phyloP scores from a whole-genome alignment of 202 grass and related monocot species.

The Thinopyrum obtusiflorum region DNA sequence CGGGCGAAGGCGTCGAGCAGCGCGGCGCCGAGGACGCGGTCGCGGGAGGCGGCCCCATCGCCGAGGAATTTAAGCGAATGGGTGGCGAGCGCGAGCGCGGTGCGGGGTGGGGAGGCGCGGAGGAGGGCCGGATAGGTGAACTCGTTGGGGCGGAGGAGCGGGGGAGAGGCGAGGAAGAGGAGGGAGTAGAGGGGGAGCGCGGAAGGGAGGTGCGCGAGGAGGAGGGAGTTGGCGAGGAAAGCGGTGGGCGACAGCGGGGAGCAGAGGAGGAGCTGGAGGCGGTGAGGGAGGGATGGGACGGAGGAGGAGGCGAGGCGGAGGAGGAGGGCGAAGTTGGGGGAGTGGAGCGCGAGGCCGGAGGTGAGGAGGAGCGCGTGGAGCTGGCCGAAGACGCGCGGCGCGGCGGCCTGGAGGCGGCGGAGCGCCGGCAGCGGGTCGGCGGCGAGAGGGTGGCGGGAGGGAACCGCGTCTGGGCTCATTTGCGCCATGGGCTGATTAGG shows the following conservation, averaged over 20 bases:
- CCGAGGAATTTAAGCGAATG: constrained; percentile 56
- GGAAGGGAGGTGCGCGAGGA: constrained; percentile 23
- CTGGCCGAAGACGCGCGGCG: constrained; percentile 27
- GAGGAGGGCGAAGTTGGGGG: constrained; percentile 36
- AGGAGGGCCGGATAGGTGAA: constrained; percentile 47
- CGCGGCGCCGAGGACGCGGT: constrained; percentile 35
- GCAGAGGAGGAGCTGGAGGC: constrained; percentile 17
- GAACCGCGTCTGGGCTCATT: background rate
- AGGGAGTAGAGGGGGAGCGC: constrained; percentile 37
- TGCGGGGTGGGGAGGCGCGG: constrained; percentile 15
- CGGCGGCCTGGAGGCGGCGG: background rate
- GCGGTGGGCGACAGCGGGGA: constrained; percentile 11
- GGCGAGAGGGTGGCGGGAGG: background rate
- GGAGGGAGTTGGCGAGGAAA: constrained; percentile 50
- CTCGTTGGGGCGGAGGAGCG: constrained; percentile 34
- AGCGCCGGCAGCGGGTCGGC: constrained; percentile 17
- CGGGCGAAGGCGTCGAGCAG: constrained; percentile 37
- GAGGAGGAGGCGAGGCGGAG: constrained; percentile 4
- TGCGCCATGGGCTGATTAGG: background rate
- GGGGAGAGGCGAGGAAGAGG: constrained; percentile 9
- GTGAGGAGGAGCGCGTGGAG: constrained; percentile 43
- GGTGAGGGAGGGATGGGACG: background rate
- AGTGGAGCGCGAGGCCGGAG: constrained; percentile 42
- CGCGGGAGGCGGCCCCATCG: background rate
- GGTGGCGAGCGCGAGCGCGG: constrained; percentile 33